Evolutionary conservation across 139 green algal species (phyloP).

Genomic region (Chlamydomonas schloesseri): DNA sequence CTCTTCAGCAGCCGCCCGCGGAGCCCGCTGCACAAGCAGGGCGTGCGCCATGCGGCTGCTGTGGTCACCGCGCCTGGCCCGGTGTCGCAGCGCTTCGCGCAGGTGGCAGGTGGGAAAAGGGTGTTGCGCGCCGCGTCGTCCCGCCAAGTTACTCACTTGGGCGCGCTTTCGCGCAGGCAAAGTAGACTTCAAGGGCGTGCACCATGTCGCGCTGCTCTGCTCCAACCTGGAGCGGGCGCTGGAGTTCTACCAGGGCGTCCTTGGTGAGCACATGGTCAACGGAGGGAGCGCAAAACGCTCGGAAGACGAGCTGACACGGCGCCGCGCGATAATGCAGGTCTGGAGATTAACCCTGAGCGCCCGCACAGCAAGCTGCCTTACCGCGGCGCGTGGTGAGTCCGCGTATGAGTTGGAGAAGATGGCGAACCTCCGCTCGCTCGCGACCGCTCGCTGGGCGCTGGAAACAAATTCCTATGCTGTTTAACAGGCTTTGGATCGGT

Average conservation of each 20-base stretch:
- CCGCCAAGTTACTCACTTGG: no score
- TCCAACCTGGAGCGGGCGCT: slow-evolving; percentile 82
- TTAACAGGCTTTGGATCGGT: slow-evolving; percentile 81
- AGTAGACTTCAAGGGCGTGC: slow-evolving; percentile 82
- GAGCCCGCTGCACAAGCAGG: slow-evolving; percentile 20
- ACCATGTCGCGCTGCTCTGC: slow-evolving; percentile 90
- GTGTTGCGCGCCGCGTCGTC: background rate
- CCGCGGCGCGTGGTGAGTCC: slow-evolving; percentile 75
- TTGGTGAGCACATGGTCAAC: slow-evolving; percentile 65
- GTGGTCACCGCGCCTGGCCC: background rate
- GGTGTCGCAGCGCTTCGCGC: background rate
- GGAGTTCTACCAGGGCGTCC: slow-evolving; percentile 84
- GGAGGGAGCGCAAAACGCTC: background rate
- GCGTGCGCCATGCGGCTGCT: background rate
- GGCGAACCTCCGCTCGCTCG: background rate
- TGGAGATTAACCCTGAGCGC: slow-evolving; percentile 85
- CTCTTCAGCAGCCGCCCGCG: background rate
- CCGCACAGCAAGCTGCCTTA: slow-evolving; percentile 92
- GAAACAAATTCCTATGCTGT: background rate
- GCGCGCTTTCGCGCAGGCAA: slow-evolving; percentile 32
- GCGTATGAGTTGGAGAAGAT: background rate
- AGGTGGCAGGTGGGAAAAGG: background rate
- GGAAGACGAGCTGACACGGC: background rate
- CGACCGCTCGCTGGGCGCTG: no score
- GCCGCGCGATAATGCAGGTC: slow-evolving; percentile 40